phyloP scores from a whole-genome alignment of 768 basidiomycete genomes.

The Termitomyces sp. region DNA sequence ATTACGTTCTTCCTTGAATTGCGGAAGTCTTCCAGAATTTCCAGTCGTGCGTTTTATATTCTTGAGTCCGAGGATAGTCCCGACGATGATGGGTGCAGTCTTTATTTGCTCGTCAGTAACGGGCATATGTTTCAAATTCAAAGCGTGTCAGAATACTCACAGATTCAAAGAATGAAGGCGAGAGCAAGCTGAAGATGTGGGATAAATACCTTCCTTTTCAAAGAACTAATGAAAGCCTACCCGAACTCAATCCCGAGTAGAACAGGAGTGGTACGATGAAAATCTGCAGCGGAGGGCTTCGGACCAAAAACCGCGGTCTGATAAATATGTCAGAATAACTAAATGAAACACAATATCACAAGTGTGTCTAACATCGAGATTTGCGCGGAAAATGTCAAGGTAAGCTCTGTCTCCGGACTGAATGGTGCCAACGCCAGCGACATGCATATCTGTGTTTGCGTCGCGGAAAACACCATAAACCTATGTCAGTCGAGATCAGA shows the following conservation, averaged over 20 bases:
- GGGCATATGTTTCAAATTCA: not conserved
- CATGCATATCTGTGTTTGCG: conserved; percentile 18
- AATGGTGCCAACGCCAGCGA: conserved; percentile 21
- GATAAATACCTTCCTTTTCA: not conserved
- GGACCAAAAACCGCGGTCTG: conserved; percentile 20
- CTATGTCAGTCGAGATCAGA: conserved; percentile 15
- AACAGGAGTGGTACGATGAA: conserved; percentile 14
- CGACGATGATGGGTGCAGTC: conserved; percentile 39
- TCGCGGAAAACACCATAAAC: conserved; percentile 38
- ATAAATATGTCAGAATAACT: not conserved
- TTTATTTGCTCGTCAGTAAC: conserved; percentile 12
- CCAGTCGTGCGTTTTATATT: conserved; percentile 31
- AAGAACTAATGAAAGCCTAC: not conserved
- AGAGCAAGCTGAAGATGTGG: conserved; percentile 20
- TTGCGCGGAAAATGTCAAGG: conserved; percentile 30
- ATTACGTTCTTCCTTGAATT: conserved; percentile 30
- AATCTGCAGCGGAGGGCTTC: conserved; percentile 14
- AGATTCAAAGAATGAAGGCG: conserved; percentile 32
- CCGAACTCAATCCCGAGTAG: not conserved
- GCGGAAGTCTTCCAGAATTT: conserved; percentile 31
- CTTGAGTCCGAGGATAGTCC: conserved; percentile 38
- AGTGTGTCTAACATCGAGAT: conserved; percentile 29
- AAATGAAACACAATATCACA: not conserved
- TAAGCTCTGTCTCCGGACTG: conserved; percentile 26
- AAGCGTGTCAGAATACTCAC: conserved; percentile 16